Evolutionary conservation across 2,329 filamentous ascomycete species (phyloP), one percentile per base, ranked within the genome.

Genomic region (Tolypocladium album): DNA sequence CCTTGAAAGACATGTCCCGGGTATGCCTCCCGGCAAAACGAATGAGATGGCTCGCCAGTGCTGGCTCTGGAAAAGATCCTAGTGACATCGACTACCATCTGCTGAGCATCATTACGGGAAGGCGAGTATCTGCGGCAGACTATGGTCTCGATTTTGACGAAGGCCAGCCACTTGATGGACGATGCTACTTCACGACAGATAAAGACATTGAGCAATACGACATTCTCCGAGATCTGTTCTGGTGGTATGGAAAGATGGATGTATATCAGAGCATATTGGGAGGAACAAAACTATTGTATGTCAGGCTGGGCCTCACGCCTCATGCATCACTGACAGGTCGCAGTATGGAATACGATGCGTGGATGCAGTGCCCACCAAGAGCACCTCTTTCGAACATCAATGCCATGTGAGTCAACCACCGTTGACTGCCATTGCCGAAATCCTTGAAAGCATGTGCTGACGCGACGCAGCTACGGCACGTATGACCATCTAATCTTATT

Each of bases 231-330:
- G 94, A 97, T 73, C 75, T 97, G 6, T 95, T 89, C 70, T 99
- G 93, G 92, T 97, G 92, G 89, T 97, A 92, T 71, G 88, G 84
- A 67, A 96, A 96, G 73, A 94, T 97, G 78, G 94, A 97, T 71
- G 85, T 89, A 11, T 95, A 93, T 66, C 93, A 97, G 71, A 92
- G 90, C 70, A 84, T 97, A 62, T 78, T 97, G 31, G 94, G 92
- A 65, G 93, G 91, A 11, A 92, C 93, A 50, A 82, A 82, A 63
- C 78, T 95, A 55, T 87, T 97, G 91, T 96, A 78, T 81, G 91
- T 56, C 57, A 36, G 27, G 38, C 17, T 9, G 4, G 12, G 34
- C 5, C 38, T n/a, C 20, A 24, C 13, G 17, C 17, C 31, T 24
- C 40, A 20, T 17, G 20, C 42, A 62, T 40, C 22, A 38, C 70